These are phyloP conservation scores for Purpureocillium takamizusanense DNA, from an alignment of 2,329 filamentous ascomycete species.

Conservation along the genomic window DNA sequence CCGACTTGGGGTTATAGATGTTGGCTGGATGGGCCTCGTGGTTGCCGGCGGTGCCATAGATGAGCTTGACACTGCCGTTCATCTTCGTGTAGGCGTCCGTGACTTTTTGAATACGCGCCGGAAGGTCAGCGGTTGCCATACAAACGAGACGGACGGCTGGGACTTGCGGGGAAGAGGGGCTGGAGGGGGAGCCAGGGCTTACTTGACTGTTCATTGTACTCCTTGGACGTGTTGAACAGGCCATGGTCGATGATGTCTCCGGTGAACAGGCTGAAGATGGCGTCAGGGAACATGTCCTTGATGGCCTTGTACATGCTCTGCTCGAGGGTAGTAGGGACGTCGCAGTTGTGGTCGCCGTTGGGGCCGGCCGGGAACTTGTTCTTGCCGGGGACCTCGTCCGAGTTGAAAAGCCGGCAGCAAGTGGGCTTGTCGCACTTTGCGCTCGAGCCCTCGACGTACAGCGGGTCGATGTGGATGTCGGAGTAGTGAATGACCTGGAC, in stretches of 20 bases:
- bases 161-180: no score
- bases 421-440: conserved; percentile 48
- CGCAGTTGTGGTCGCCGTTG: conserved; percentile 42
- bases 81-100: conserved; percentile 38
- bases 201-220: conserved; percentile 20
- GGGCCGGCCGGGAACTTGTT: conserved; percentile 37
- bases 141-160: not conserved
- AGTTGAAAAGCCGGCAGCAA: conserved; percentile 39
- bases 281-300: conserved; percentile 30
- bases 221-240: conserved; percentile 31
- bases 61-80: conserved; percentile 27
- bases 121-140: not conserved
- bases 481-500: conserved; percentile 48
- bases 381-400: conserved; percentile 33
- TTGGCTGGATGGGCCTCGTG: conserved; percentile 48
- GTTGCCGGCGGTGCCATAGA: conserved; percentile 48
- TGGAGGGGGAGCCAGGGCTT: conserved; percentile 2
- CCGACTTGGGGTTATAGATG: conserved; percentile 33
- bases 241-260: conserved; percentile 47
- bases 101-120: conserved; percentile 23
- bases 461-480: conserved; percentile 48
- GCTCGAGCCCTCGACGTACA: conserved; percentile 42
- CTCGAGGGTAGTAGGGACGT: conserved; percentile 39
- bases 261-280: conserved; percentile 46
- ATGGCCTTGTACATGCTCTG: conserved; percentile 47